Base-by-base conservation (phyloP, 2,329 filamentous ascomycete species). In the Zarea fungicola region DNA sequence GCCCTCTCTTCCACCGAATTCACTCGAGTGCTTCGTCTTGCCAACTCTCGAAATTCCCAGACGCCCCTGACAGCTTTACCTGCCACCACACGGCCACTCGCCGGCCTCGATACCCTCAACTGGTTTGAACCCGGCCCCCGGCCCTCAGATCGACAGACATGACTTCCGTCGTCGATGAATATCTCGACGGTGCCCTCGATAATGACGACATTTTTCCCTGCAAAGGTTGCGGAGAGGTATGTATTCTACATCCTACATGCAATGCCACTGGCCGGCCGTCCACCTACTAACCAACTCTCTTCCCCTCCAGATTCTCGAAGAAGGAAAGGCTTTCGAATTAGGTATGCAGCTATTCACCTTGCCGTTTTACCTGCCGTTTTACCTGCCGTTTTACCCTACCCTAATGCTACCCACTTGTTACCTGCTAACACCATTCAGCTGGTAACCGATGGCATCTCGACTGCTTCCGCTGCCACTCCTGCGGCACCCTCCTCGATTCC, bases 401-500 rank as follows among this genome's bases (percentile, higher is more conserved):
- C 49, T 42, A 48, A 60, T 61, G 58, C 65, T 64, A 52, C 61
- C 58, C 42, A 57, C 52, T 37, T 51, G n/a, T n/a, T n/a, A n/a
- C n/a, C n/a, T n/a, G n/a, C n/a, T n/a, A n/a, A n/a, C n/a, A 48
- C 42, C 46, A 26, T 21, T 49, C 59, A 96, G 91, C 92, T 66
- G 91, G 91, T 55, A 93, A 95, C 68, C 82, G 92, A 78, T 97
- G 92, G 93, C 93, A 99, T 76, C 88, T 99, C 63, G 88, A 96
- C 73, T 99, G 93, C 75, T 99, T 99, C 73, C 87, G 91, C 65
- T 97, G 92, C 78, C 93, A 96, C 68, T 95, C 88, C 49, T 99
- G 92, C 76, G 83, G 84, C 62, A 96, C 91, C 52, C 83, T 96
- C 50, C 89, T 99, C 71, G 93, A 99, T 73, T 97, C 93, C 54